These are phyloP conservation scores for Ophiostoma perfectum DNA, from an alignment of 2,329 filamentous ascomycete genomes.

Conservation along the genomic window DNA sequence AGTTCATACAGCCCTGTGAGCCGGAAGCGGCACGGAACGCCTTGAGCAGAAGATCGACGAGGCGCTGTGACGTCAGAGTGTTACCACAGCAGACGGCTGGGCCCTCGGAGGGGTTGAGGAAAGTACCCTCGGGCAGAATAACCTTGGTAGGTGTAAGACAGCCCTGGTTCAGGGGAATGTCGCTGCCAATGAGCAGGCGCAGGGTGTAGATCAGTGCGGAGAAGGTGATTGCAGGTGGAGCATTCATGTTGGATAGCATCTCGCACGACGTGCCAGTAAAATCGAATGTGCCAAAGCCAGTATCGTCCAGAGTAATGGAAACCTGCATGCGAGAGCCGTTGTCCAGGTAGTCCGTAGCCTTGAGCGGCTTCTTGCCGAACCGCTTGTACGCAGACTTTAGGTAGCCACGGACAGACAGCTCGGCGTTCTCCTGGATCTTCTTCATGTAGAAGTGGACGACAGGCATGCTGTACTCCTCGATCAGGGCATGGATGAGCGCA, in stretches of 20 bases:
- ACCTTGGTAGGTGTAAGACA: constrained; percentile 36
- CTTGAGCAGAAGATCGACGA: constrained; percentile 34
- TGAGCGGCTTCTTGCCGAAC: constrained; percentile 33
- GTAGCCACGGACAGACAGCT: constrained; percentile 60
- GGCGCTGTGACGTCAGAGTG: constrained; percentile 31
- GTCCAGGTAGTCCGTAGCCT: constrained; percentile 39
- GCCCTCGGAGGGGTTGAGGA: constrained; percentile 32
- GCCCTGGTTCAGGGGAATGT: constrained; percentile 40
- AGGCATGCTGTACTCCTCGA: constrained; percentile 66
- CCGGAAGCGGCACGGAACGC: constrained; percentile 31
- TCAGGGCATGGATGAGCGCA: constrained; percentile 60
- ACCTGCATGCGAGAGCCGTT: constrained; percentile 36
- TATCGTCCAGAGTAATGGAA: constrained; percentile 32
- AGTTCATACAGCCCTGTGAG: constrained; percentile 33
- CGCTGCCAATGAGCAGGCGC: constrained; percentile 33
- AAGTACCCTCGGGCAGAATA: constrained; percentile 31
- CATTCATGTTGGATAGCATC: constrained; percentile 23
- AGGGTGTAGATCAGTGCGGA: constrained; percentile 37
- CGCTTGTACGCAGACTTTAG: constrained; percentile 61
- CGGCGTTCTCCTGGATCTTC: constrained; percentile 46
- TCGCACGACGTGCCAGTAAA: constrained; percentile 34
- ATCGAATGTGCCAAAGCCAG: constrained; percentile 35
- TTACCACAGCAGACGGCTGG: constrained; percentile 41
- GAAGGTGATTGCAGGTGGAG: constrained; percentile 24
- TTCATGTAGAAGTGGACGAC: constrained; percentile 71